A percentile compares a stretch with the other conserved stretches of the same genome.
These are phyloP conservation scores for Beauveria asiatica DNA, from an alignment of 2,329 filamentous ascomycete genomes.

Conservation along the genomic window DNA sequence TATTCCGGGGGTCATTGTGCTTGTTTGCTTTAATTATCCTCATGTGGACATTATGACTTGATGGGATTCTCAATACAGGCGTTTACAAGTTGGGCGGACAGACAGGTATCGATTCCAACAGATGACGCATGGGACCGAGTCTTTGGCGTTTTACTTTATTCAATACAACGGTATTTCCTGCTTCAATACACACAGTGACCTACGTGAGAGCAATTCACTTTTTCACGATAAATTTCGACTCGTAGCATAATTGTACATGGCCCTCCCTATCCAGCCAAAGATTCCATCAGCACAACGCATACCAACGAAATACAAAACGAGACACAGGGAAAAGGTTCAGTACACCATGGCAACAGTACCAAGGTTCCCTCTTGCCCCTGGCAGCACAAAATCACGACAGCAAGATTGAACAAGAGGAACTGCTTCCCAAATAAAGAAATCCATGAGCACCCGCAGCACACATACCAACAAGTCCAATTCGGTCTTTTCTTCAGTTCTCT, in stretches of 20 bases:
- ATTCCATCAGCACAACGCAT: neutral
- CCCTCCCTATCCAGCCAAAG: neutral
- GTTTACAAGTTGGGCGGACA: neutral
- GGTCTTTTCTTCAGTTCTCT: neutral
- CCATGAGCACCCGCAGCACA: neutral
- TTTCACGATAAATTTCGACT: neutral
- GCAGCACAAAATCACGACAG: neutral
- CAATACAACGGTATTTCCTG: neutral
- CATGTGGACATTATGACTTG: no score
- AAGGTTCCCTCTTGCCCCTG: neutral
- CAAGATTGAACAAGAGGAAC: neutral
- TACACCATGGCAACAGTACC: neutral
- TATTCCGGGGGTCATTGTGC: no score
- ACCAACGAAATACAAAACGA: neutral
- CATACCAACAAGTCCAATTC: neutral
- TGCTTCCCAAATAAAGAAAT: neutral
- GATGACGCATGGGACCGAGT: neutral
- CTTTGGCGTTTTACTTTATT: neutral
- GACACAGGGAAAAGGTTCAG: neutral
- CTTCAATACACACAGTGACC: neutral
- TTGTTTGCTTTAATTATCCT: neutral
- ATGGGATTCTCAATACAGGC: neutral
- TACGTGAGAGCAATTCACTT: no score
- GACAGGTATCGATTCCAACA: neutral
- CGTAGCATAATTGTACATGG: constrained; percentile 1